Percentiles rank a stretch among this genome's conserved stretches.
Evolutionary conservation across 2,329 filamentous ascomycete species (phyloP).

Genomic region (Exophiala spinifera): DNA sequence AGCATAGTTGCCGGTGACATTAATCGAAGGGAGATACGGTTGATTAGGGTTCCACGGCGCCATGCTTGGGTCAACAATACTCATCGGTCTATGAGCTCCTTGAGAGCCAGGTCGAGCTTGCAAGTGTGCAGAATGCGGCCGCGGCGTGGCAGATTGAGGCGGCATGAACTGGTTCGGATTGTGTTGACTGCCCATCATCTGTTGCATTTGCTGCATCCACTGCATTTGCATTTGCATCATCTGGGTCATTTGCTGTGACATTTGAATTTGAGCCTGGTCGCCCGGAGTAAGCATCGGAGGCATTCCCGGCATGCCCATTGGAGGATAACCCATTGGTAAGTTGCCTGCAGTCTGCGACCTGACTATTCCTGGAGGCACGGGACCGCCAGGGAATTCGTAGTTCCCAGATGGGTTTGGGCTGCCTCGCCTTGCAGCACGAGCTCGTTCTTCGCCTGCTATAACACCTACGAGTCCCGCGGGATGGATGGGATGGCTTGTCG

Average conservation of each 20-base stretch:
- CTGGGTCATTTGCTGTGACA: constrained; percentile 78
- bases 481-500: constrained; percentile 42
- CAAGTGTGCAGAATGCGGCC: constrained; percentile 24
- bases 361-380: constrained; percentile 33
- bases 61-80: constrained; percentile 70
- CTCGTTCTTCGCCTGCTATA: constrained; percentile 80
- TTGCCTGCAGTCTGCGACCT: constrained; percentile 39
- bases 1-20: constrained; percentile 57
- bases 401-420: constrained; percentile 63
- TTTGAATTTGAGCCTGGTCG: constrained; percentile 73
- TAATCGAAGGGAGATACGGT: constrained; percentile 33
- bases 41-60: constrained; percentile 38
- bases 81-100: constrained; percentile 66
- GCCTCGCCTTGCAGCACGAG: constrained; percentile 71
- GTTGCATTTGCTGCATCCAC: constrained; percentile 69
- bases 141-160: constrained; percentile 10
- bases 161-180: constrained; percentile 14
- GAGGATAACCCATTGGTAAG: constrained; percentile 28
- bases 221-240: constrained; percentile 96
- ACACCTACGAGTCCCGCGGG: constrained; percentile 82
- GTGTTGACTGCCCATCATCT: constrained; percentile 58
- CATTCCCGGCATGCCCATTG: constrained; percentile 27
- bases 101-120: constrained; percentile 30
- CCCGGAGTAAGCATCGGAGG: constrained; percentile 51
- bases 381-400: constrained; percentile 35